phyloP scores from a whole-genome alignment of 176 grass and related monocot species.

The Secale cereale region DNA sequence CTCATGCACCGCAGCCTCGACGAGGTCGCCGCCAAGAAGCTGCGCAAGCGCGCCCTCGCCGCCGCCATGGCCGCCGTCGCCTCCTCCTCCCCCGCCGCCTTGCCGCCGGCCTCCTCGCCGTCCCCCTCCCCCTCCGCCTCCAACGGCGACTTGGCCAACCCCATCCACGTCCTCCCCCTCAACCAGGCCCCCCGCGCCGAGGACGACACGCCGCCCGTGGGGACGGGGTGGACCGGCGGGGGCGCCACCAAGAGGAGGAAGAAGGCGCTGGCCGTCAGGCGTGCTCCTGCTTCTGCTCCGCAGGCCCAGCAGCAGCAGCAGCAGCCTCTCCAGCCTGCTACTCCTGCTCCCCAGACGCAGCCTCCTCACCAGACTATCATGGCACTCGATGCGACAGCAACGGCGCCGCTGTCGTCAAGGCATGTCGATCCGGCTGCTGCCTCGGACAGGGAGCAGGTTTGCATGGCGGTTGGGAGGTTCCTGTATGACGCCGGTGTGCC shows the following conservation, averaged over 20 bases:
- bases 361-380: conserved; percentile 26
- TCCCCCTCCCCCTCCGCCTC: conserved; percentile 7
- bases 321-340: neutral
- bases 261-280: conserved; percentile 34
- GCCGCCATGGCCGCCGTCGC: conserved; percentile 17
- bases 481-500: conserved; percentile 66
- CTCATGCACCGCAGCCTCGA: conserved; percentile 75
- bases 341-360: neutral
- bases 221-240: conserved; percentile 5
- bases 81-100: neutral
- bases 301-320: neutral
- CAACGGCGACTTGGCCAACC: conserved; percentile 10
- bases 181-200: conserved; percentile 38
- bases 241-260: conserved; percentile 25
- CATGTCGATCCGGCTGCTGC: neutral
- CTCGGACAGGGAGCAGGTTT: conserved; percentile 60
- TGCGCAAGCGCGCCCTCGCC: conserved; percentile 45
- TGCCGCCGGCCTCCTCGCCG: neutral
- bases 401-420: neutral
- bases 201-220: conserved; percentile 3
- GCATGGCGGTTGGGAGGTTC: conserved; percentile 65
- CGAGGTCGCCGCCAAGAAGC: conserved; percentile 62
- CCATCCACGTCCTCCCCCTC: conserved; percentile 49
- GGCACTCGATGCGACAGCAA: conserved; percentile 3
- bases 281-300: neutral